Conservation (phyloP, 257 asterid genomes). For the Solanum habrochaites region DNA sequence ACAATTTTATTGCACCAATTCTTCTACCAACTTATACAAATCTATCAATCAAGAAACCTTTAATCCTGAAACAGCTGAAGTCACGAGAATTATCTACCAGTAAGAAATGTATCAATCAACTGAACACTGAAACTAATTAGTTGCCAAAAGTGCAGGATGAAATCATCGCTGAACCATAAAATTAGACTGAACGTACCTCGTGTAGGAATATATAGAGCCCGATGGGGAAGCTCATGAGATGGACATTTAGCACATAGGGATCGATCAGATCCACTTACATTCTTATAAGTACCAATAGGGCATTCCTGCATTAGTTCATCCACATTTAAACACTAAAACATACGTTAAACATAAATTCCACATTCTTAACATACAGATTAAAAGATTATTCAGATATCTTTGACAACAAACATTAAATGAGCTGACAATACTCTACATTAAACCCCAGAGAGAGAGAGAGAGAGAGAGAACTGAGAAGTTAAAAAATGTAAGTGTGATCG, state of each 20-base stretch:
- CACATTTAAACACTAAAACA: not conserved
- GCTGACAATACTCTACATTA: not conserved
- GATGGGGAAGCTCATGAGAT: slow-evolving; percentile 59
- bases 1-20: not conserved
- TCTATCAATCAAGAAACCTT: not conserved
- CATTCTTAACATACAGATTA: not conserved
- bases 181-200: slow-evolving; percentile 40
- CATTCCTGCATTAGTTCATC: slow-evolving; percentile 55
- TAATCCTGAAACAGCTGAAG: not conserved
- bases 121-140: not conserved
- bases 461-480: not conserved
- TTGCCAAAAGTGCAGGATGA: not conserved
- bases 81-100: not conserved
- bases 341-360: not conserved
- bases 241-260: slow-evolving; percentile 61
- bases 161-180: not conserved
- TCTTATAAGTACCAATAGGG: slow-evolving; percentile 83
- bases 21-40: not conserved
- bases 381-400: not conserved
- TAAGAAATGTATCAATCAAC: not conserved
- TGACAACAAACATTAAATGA: not conserved
- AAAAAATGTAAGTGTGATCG: not conserved
- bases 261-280: slow-evolving; percentile 56
- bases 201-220: slow-evolving; percentile 48
- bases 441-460: not conserved